These are phyloP conservation scores for Amanita brunnescens DNA, from an alignment of 768 basidiomycete species.

Conservation along the genomic window DNA sequence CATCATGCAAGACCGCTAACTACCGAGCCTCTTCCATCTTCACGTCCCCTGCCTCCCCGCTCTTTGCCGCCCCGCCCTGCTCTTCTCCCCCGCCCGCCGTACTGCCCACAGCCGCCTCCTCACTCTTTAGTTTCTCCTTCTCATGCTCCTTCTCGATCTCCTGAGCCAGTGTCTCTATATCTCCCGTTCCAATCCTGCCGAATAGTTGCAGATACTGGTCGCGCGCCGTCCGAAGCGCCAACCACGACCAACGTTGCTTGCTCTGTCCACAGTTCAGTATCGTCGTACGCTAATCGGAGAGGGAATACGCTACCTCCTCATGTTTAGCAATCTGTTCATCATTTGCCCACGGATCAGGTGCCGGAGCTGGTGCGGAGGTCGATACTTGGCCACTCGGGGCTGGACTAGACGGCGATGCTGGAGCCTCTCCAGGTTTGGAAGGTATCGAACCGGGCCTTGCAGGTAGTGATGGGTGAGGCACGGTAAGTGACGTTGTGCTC, in stretches of 20 bases:
- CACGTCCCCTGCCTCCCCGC: constrained; percentile 35
- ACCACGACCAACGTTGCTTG: constrained; percentile 73
- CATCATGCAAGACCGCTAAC: constrained; percentile 1
- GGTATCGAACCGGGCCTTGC: constrained; percentile 50
- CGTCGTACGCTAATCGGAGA: not conserved
- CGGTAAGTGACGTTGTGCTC: constrained; percentile 25
- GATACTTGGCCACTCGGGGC: constrained; percentile 17
- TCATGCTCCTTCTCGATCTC: constrained; percentile 44
- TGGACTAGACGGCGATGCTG: not conserved
- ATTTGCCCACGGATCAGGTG: constrained; percentile 22
- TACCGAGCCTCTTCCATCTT: constrained; percentile 16
- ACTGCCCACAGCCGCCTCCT: constrained; percentile 22
- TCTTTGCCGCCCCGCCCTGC: constrained; percentile 23
- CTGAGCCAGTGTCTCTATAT: constrained; percentile 44
- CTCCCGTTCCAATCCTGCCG: constrained; percentile 74
- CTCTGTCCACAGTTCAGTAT: constrained; percentile 35
- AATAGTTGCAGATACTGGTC: constrained; percentile 70
- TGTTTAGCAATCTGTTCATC: constrained; percentile 48
- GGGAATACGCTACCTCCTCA: constrained; percentile 47
- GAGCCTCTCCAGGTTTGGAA: constrained; percentile 20
- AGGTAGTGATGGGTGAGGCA: constrained; percentile 63
- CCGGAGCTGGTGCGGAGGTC: constrained; percentile 15
- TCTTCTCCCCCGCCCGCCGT: constrained; percentile 22
- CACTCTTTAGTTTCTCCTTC: constrained; percentile 28
- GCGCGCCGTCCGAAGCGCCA: constrained; percentile 69